phyloP scores from a whole-genome alignment of 2,329 filamentous ascomycete species.

The Plectosphaerella plurivora region DNA sequence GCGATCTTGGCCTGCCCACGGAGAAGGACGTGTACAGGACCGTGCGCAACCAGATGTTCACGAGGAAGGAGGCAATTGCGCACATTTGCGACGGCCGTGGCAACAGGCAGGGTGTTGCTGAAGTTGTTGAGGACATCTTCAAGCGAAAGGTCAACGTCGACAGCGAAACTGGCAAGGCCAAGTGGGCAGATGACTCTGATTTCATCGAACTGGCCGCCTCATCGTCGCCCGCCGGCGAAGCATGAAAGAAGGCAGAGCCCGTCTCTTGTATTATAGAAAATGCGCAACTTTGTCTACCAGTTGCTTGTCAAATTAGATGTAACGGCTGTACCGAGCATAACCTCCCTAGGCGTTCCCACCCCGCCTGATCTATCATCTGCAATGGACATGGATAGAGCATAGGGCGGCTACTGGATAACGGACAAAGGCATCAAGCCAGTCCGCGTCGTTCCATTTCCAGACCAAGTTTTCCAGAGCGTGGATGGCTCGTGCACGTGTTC shows the following conservation, averaged over 20 bases:
- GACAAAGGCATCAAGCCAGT: neutral
- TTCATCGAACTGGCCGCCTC: too few relatives aligned
- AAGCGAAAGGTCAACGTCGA: slow-evolving; percentile 53
- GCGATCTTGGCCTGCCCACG: slow-evolving; percentile 64
- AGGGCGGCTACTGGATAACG: too few relatives aligned
- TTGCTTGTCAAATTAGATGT: too few relatives aligned
- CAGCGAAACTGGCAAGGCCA: slow-evolving; percentile 33
- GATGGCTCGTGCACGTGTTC: slow-evolving; percentile 14
- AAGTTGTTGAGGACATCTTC: slow-evolving; percentile 66
- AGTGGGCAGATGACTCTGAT: slow-evolving; percentile 24
- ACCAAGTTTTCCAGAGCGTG: neutral
- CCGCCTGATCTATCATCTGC: neutral
- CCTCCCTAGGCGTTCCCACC: neutral
- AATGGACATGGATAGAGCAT: too few relatives aligned
- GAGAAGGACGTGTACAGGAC: slow-evolving; percentile 56
- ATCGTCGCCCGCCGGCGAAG: too few relatives aligned
- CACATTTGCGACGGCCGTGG: slow-evolving; percentile 56
- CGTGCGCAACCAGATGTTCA: slow-evolving; percentile 33
- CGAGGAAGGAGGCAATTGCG: slow-evolving; percentile 55
- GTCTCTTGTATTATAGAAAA: too few relatives aligned
- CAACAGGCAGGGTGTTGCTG: slow-evolving; percentile 64
- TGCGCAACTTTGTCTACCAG: too few relatives aligned
- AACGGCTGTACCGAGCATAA: neutral
- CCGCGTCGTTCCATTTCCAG: neutral
- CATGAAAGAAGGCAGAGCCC: too few relatives aligned